Conservation (phyloP, 805 yeast genomes). For the Ogataea nakhonphanomensis region DNA sequence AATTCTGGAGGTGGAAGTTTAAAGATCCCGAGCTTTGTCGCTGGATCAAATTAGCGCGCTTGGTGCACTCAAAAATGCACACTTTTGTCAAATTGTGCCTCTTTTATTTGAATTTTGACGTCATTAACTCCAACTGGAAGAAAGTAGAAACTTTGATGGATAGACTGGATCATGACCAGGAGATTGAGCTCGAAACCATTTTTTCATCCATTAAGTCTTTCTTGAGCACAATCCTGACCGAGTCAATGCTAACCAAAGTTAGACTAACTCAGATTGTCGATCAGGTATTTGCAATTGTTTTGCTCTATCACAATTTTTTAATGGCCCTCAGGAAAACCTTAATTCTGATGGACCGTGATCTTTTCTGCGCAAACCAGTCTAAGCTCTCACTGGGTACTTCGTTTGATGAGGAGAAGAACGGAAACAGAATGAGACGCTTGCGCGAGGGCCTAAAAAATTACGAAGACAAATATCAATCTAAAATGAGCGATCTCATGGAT, state of each 20-base stretch:
- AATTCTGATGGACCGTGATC: constrained; percentile 44
- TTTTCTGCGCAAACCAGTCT: constrained; percentile 39
- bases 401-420: constrained; percentile 39
- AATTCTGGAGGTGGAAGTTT: constrained; percentile 61
- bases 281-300: constrained; percentile 43
- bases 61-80: constrained; percentile 55
- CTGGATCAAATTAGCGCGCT: constrained; percentile 54
- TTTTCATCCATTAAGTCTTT: constrained; percentile 49
- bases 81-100: constrained; percentile 53
- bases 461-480: constrained; percentile 42
- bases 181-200: constrained; percentile 39
- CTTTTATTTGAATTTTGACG: constrained; percentile 53
- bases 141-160: constrained; percentile 34
- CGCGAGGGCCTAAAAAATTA: constrained; percentile 40
- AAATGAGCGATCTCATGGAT: constrained; percentile 43
- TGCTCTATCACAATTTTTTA: constrained; percentile 47
- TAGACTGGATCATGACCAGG: constrained; percentile 17
- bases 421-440: constrained; percentile 39
- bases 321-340: constrained; percentile 53
- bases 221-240: constrained; percentile 60
- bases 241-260: constrained; percentile 62
- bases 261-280: constrained; percentile 46
- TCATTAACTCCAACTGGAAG: constrained; percentile 54
- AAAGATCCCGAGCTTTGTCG: constrained; percentile 41
- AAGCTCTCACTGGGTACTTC: constrained; percentile 35